phyloP scores from a whole-genome alignment of 2,329 filamentous ascomycete genomes.

The Talaromyces sp. region DNA sequence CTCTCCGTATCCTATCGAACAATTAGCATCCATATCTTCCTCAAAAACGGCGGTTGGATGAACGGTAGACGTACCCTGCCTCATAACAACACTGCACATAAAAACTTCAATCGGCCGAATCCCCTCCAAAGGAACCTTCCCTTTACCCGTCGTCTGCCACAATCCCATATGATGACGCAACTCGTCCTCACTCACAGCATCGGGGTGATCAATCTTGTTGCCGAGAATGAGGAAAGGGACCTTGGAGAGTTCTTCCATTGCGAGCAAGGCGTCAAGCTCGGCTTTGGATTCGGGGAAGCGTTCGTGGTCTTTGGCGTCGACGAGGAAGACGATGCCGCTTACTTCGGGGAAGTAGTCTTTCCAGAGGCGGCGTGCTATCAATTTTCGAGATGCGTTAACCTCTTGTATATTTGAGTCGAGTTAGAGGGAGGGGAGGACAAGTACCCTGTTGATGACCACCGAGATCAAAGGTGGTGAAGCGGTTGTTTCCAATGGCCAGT shows the following conservation, averaged over 20 bases:
- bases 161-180: slow-evolving; percentile 86
- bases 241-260: slow-evolving; percentile 95
- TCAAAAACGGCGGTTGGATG: too few species aligned
- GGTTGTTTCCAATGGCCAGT: slow-evolving; percentile 86
- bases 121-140: slow-evolving; percentile 86
- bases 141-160: slow-evolving; percentile 96
- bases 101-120: slow-evolving; percentile 96
- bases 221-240: slow-evolving; percentile 94
- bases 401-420: neutral
- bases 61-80: slow-evolving; percentile 83
- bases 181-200: slow-evolving; percentile 93
- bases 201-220: slow-evolving; percentile 99
- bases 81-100: slow-evolving; percentile 99
- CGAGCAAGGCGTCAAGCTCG: slow-evolving; percentile 90
- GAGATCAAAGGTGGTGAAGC: slow-evolving; percentile 91
- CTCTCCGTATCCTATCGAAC: slow-evolving; percentile 74
- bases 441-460: slow-evolving; percentile 87
- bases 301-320: slow-evolving; percentile 96
- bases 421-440: slow-evolving; percentile 41
- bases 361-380: slow-evolving; percentile 81
- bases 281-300: slow-evolving; percentile 92
- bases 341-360: slow-evolving; percentile 97
- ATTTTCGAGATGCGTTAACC: neutral
- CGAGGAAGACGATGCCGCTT: slow-evolving; percentile 93
- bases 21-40: neutral